These are phyloP conservation scores for Ampelocalamus luodianensis DNA, from an alignment of 176 grass and related monocot genomes.

Conservation along the genomic window DNA sequence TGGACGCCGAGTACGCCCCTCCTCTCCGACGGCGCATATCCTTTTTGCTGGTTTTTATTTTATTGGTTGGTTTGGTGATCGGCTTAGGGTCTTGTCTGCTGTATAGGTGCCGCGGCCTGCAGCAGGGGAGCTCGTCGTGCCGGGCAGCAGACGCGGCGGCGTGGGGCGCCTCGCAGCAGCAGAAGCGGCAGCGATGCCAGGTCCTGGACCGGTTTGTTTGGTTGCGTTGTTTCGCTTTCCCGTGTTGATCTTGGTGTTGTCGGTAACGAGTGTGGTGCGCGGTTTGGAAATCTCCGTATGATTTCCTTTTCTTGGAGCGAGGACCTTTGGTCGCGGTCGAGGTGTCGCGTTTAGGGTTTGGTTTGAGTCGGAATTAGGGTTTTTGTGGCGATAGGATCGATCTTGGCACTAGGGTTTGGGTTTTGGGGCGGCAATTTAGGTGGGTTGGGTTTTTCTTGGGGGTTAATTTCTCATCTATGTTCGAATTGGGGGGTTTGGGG, in stretches of 20 bases:
- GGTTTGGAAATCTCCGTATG: background rate
- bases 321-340: background rate
- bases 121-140: constrained; percentile 52
- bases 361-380: background rate
- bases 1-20: constrained; percentile 45
- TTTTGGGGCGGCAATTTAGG: constrained; percentile 9
- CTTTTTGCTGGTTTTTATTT: background rate
- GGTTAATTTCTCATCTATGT: background rate
- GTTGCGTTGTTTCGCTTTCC: background rate
- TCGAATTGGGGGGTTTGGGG: background rate
- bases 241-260: background rate
- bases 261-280: background rate
- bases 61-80: background rate
- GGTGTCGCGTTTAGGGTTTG: constrained; percentile 17
- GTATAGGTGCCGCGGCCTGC: constrained; percentile 43
- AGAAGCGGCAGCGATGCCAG: constrained; percentile 66
- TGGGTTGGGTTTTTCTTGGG: background rate
- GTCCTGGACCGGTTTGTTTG: background rate
- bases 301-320: background rate
- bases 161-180: constrained; percentile 23
- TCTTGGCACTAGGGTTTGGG: constrained; percentile 43
- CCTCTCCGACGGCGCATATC: background rate
- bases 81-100: background rate
- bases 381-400: background rate
- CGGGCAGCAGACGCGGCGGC: background rate